These are phyloP conservation scores for Lagenidium giganteum DNA, from an alignment of 352 stramenopile genomes.

Conservation along the genomic window DNA sequence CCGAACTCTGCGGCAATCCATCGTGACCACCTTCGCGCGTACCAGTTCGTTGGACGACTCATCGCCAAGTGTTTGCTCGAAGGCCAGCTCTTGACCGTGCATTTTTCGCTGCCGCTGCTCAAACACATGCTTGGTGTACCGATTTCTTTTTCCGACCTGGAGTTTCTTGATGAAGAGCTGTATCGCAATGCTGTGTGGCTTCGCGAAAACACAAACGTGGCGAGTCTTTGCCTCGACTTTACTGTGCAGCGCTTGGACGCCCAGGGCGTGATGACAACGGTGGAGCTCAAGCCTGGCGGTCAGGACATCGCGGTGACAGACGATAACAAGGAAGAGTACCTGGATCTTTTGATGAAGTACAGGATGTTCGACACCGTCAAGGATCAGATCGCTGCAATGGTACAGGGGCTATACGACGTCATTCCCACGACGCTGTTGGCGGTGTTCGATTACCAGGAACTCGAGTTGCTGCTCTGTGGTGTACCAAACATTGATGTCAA, in stretches of 20 bases:
- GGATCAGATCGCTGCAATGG: constrained; percentile 87
- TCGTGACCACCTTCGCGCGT: constrained; percentile 66
- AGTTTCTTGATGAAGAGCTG: constrained; percentile 77
- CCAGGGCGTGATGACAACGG: constrained; percentile 46
- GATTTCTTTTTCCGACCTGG: constrained; percentile 76
- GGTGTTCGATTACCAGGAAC: constrained; percentile 93
- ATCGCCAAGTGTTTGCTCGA: constrained; percentile 77
- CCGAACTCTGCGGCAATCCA: constrained; percentile 63
- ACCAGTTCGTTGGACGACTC: constrained; percentile 69
- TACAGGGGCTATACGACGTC: constrained; percentile 90
- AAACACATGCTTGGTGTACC: constrained; percentile 79
- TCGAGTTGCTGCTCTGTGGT: constrained; percentile 93
- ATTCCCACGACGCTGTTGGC: constrained; percentile 84
- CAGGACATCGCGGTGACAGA: constrained; percentile 90
- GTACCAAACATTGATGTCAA: constrained; percentile 86
- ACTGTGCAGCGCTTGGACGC: constrained; percentile 48
- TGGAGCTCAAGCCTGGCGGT: constrained; percentile 90
- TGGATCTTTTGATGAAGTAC: constrained; percentile 92
- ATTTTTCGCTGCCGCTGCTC: constrained; percentile 74
- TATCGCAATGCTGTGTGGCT: constrained; percentile 66
- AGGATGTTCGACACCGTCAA: constrained; percentile 90
- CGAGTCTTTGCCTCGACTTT: constrained; percentile 70
- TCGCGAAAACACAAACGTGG: constrained; percentile 54
- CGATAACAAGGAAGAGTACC: constrained; percentile 95
- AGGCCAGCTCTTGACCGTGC: constrained; percentile 67